Evolutionary conservation across 306 rosid species (phyloP).

Genomic region (Cicer chorassanicum): DNA sequence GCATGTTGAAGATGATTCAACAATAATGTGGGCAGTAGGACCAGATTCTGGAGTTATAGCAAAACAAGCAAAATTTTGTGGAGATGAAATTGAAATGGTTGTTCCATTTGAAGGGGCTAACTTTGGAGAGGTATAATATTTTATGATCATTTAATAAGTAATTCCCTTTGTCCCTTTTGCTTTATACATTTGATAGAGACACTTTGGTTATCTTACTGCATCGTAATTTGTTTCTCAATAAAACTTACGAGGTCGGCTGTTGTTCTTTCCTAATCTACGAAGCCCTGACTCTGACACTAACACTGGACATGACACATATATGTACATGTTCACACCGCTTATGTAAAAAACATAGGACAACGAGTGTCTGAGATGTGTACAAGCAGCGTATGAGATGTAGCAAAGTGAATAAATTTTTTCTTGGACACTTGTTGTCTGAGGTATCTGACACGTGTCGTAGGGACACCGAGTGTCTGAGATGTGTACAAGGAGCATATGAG

Average conservation of each 20-base stretch:
- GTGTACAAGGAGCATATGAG: no score
- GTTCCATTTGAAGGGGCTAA: constrained; percentile 88
- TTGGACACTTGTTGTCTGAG: no score
- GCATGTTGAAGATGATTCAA: constrained; percentile 93
- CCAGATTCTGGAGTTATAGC: constrained; percentile 79
- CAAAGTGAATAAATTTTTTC: no score
- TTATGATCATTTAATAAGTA: constrained; percentile 3
- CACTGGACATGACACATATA: no score
- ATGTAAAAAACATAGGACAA: no score
- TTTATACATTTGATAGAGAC: constrained; percentile 25
- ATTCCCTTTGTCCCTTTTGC: constrained; percentile 3
- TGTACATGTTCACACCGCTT: no score
- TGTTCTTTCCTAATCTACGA: constrained; percentile 9
- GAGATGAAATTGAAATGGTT: constrained; percentile 85
- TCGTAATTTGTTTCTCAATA: constrained; percentile 1
- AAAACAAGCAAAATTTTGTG: constrained; percentile 68
- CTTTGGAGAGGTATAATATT: constrained; percentile 77
- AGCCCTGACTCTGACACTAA: no score
- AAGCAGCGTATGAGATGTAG: no score
- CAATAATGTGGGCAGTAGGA: constrained; percentile 89
- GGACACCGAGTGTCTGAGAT: no score
- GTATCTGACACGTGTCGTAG: no score
- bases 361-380: no score
- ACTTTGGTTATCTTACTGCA: constrained; percentile 8
- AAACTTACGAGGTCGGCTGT: neutral